Conservation (phyloP, 139 green algal genomes). For the Mesostigma viride region DNA sequence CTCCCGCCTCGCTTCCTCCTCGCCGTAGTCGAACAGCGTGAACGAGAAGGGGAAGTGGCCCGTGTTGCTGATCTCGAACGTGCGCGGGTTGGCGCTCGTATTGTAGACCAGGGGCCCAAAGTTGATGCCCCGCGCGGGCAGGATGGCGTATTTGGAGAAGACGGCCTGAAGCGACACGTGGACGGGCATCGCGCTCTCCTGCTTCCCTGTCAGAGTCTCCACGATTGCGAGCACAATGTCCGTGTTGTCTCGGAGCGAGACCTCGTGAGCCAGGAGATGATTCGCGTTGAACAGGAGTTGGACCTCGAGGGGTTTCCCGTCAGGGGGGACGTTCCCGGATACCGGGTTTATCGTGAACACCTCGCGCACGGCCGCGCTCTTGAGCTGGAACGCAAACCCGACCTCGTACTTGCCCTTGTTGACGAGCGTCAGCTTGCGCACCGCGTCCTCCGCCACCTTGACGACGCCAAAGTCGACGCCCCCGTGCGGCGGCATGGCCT, state of each 20-base stretch:
- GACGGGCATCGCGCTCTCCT: constrained; percentile 28
- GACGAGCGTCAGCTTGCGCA: constrained; percentile 37
- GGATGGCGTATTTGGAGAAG: constrained; percentile 64
- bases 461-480: constrained; percentile 53
- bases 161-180: constrained; percentile 33
- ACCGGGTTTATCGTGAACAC: constrained; percentile 47
- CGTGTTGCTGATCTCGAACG: constrained; percentile 54
- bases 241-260: constrained; percentile 43
- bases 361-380: constrained; percentile 9
- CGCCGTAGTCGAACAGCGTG: constrained; percentile 36
- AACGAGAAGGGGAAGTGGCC: constrained; percentile 59
- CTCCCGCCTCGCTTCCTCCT: no score
- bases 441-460: constrained; percentile 39
- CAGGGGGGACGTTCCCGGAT: constrained; percentile 42
- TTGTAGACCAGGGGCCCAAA: constrained; percentile 63
- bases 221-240: constrained; percentile 57
- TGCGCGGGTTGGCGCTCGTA: constrained; percentile 50
- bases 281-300: constrained; percentile 49
- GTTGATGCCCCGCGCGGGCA: constrained; percentile 50
- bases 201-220: constrained; percentile 52
- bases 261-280: constrained; percentile 35
- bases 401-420: constrained; percentile 68
- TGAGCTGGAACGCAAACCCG: constrained; percentile 38
- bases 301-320: constrained; percentile 8
- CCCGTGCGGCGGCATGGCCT: constrained; percentile 10